Conservation (phyloP, 2,329 filamentous ascomycete species). For the Talaromyces sp. region DNA sequence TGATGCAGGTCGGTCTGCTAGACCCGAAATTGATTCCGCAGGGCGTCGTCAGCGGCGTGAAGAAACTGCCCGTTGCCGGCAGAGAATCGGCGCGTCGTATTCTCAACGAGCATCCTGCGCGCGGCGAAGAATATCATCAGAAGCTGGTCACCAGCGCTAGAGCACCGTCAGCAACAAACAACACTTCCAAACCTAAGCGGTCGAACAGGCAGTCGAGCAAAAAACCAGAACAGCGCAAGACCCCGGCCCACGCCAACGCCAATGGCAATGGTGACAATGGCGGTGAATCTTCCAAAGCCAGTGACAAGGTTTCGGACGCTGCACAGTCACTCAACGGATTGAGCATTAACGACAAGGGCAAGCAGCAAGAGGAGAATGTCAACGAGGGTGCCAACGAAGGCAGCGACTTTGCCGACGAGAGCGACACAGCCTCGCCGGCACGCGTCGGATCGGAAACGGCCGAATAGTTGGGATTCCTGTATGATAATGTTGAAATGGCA, state of each 20-base stretch:
- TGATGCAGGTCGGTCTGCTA: constrained; percentile 55
- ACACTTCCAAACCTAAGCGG: background rate
- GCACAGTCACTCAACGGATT: constrained; percentile 2
- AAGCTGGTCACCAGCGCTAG: constrained; percentile 17
- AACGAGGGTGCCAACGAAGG: background rate
- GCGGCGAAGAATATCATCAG: constrained; percentile 31
- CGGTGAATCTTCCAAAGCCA: constrained; percentile 2
- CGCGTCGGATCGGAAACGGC: background rate
- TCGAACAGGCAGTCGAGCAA: background rate
- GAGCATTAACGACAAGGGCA: constrained; percentile 1
- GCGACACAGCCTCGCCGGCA: background rate
- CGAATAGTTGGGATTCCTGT: background rate
- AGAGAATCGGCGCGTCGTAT: constrained; percentile 36
- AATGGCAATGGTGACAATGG: background rate
- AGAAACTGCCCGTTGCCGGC: constrained; percentile 36
- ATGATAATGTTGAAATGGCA: background rate
- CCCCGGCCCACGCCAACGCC: background rate
- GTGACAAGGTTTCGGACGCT: background rate
- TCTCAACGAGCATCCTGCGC: constrained; percentile 31
- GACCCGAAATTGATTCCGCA: constrained; percentile 52
- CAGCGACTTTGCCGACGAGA: constrained; percentile 1
- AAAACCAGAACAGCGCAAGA: constrained; percentile 5
- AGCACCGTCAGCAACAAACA: background rate
- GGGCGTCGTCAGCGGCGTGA: constrained; percentile 36
- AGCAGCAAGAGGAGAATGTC: background rate